Base-by-base conservation (phyloP, 2,329 filamentous ascomycete genomes). In the Diaporthe caulivora region DNA sequence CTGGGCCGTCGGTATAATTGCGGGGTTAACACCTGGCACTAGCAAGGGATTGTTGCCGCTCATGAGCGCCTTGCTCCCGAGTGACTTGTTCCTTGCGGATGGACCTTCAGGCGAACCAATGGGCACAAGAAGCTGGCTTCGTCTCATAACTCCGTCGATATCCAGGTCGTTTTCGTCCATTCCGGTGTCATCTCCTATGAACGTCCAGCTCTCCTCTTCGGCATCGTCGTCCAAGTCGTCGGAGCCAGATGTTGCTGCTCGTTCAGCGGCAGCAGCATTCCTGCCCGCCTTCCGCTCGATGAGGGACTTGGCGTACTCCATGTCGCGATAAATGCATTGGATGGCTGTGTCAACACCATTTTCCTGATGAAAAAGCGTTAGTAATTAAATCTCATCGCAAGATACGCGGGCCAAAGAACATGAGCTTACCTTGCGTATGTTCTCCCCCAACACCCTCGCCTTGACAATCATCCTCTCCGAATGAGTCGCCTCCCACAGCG, bases 381-480 rank as follows among this genome's bases (percentile, higher is more conserved):
- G n/a, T 21, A 21, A 34, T 34, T n/a, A 10, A 24, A n/a, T n/a
- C 6, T 31, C 17, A 4, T 18, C 7, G 2, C 29, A 31, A 1
- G 2, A 65, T 26, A 21, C 24, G 8, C 31, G 18, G 29, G 34
- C 18, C 54, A 31, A 13, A 34, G 17, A 31, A n/a, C 37, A 73
- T 47, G 18, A 51, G 85, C 90, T 83, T 88, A 97, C 95, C 84
- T 90, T 92, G 73, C 96, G 92, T 77, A 99, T 98, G 80, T 94
- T 91, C 84, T 97, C 93, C 17, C 97, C 97, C 29, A 99, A 83
- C 2, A 93, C 87, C 69, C 88, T 89, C 1, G 97, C 97, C 84
- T 97, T 98, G 76, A 91, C 86, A 78, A 97, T 95, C 94, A 99
- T 98, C 72, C 95, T 91, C 81, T 97, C 92, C 79, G 93, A 95